Evolutionary conservation across 176 grass and related monocot species (phyloP).

Genomic region (Carex parvula): DNA sequence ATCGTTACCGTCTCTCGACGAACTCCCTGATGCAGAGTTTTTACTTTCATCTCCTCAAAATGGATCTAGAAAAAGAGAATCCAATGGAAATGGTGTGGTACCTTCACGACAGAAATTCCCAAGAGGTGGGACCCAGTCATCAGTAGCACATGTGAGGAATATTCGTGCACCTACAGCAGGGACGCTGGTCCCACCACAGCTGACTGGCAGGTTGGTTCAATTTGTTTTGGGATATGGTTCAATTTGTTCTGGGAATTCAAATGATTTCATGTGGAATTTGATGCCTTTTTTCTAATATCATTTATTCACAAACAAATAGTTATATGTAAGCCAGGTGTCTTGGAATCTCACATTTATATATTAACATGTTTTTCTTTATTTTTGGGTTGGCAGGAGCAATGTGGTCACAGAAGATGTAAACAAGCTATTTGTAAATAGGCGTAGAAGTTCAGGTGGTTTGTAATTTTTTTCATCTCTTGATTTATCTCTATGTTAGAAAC

Average conservation of each 20-base stretch:
- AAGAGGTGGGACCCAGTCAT: conserved; percentile 31
- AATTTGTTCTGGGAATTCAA: background rate
- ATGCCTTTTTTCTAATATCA: background rate
- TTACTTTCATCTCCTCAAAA: conserved; percentile 48
- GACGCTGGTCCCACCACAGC: conserved; percentile 65
- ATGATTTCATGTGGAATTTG: background rate
- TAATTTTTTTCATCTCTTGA: background rate
- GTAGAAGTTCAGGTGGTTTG: conserved; percentile 17
- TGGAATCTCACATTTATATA: background rate
- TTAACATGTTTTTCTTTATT: conserved; percentile 9
- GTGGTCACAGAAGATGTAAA: conserved; percentile 94
- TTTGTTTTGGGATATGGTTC: background rate
- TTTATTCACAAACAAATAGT: conserved; percentile 1
- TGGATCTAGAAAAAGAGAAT: conserved; percentile 75
- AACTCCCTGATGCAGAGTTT: conserved; percentile 62
- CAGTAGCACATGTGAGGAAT: conserved; percentile 37
- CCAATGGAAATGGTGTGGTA: conserved; percentile 53
- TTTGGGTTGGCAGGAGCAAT: conserved; percentile 66
- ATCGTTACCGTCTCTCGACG: conserved; percentile 48
- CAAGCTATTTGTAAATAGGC: conserved; percentile 73
- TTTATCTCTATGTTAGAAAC: conserved; percentile 16
- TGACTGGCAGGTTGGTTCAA: conserved; percentile 69
- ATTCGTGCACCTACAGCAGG: conserved; percentile 33
- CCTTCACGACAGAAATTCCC: conserved; percentile 49
- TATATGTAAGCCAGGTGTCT: background rate